Conservation (phyloP, 192 early-diverging fungal species). For the Coemansia sp. region DNA sequence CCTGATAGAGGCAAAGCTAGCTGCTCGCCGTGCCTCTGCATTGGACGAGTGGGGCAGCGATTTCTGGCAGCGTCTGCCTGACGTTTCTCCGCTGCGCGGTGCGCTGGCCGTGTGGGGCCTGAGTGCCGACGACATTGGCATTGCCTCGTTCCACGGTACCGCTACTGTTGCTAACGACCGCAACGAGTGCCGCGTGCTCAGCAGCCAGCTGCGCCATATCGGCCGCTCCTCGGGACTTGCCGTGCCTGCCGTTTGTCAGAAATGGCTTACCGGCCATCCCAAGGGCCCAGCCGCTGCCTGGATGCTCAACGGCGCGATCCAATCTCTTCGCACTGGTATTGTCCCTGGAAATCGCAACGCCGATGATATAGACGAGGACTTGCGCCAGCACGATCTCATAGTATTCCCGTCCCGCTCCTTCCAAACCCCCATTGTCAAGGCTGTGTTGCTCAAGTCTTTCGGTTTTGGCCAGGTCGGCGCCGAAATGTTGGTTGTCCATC, state of each 20-base stretch:
- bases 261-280: constrained; percentile 91
- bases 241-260: constrained; percentile 82
- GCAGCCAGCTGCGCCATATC: constrained; percentile 82
- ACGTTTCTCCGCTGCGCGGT: constrained; percentile 82
- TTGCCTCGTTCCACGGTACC: constrained; percentile 96
- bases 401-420: constrained; percentile 73
- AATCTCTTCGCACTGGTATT: constrained; percentile 78
- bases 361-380: constrained; percentile 46
- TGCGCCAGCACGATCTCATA: constrained; percentile 75
- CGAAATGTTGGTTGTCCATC: constrained; percentile 68
- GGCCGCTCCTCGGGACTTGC: constrained; percentile 82
- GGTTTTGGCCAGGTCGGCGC: constrained; percentile 76
- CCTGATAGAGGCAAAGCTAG: constrained; percentile 19
- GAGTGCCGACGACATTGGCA: constrained; percentile 87
- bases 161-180: constrained; percentile 93
- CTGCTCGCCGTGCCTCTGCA: constrained; percentile 64
- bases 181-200: constrained; percentile 86
- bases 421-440: constrained; percentile 59
- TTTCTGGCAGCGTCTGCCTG: constrained; percentile 72
- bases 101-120: constrained; percentile 86
- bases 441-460: constrained; percentile 68
- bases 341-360: constrained; percentile 92
- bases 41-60: constrained; percentile 77
- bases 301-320: constrained; percentile 94
- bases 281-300: constrained; percentile 96